Base-by-base conservation (phyloP, 1,284 basidiomycete genomes). In the Ceratobasidium theobromae region DNA sequence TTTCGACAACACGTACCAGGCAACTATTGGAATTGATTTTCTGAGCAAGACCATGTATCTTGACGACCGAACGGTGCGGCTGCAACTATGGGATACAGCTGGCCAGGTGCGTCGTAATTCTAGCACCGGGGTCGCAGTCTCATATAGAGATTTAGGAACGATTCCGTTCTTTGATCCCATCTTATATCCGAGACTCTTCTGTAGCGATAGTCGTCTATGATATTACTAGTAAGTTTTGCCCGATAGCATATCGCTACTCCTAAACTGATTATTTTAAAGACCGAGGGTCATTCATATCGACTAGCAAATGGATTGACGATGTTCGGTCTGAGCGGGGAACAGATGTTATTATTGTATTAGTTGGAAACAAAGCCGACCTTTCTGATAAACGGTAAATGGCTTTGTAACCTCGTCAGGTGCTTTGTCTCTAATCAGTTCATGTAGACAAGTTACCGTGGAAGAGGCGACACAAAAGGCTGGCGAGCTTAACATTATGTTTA, bases 11-110 rank as follows among this genome's bases (percentile, higher is more conserved):
- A 99, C 96, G 51, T 99, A 99, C 77, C 97, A 99, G 78, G 97
- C 97, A 12, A 99, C 97, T 12, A 99, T 99, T 75, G 97, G 97
- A 70, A 99, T 98, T 78, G 97, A 99, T 80, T 99, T 99, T 77
- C 81, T 99, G 76, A 96, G 93, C 79, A 99, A 99, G 83, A 99
- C 97, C 0, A 97, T 99, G 94, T 99, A 99, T 78, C 84, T 99
- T 67, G 97, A 99, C 76, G 97, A 99, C 80, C 82, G 97, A 73
- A 99, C 97, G 1, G 96, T 99, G 53, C 85, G 97, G 74, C 79
- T 99, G 78, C 97, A 99, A 76, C 81, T 99, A 8, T 99, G 95
- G 95, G 97, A 99, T 78, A 99, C 97, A 67, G 96, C 97, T 71
- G 94, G 94, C 43, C 94, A 96, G 84, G 91, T 89, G 73, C 73